A percentile compares a stretch with the other conserved stretches of the same genome.
Evolutionary conservation across 1,139 yeast genomes (phyloP).

Genomic region (Geotrichum phurueaensis): DNA sequence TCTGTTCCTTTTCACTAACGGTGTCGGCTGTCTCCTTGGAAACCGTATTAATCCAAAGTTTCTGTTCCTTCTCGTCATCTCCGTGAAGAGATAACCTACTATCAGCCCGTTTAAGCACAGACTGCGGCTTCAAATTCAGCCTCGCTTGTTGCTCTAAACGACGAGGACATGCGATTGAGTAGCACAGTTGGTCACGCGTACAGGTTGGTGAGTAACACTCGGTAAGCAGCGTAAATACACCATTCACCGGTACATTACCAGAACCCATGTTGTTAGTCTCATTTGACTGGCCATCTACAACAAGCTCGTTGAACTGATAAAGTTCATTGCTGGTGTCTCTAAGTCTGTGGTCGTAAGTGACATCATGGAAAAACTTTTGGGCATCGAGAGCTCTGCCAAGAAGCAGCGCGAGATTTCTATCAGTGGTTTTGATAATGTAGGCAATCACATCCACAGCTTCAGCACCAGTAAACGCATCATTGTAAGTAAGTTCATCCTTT

Average conservation of each 20-base stretch:
- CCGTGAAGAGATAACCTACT: constrained; percentile 70
- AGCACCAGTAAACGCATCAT: constrained; percentile 90
- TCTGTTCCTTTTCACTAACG: constrained; percentile 77
- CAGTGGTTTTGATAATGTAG: constrained; percentile 79
- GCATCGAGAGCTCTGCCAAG: constrained; percentile 92
- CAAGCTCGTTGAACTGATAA: constrained; percentile 70
- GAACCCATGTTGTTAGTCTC: constrained; percentile 5
- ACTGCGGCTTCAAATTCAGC: constrained; percentile 79
- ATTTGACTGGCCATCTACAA: constrained; percentile 24
- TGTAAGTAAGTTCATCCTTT: constrained; percentile 91
- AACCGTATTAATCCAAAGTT: constrained; percentile 92
- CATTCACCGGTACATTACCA: constrained; percentile 50
- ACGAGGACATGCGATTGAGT: constrained; percentile 96
- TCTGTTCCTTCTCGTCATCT: constrained; percentile 74
- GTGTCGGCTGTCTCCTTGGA: constrained; percentile 73
- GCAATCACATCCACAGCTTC: constrained; percentile 90
- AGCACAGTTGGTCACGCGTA: constrained; percentile 79
- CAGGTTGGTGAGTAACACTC: constrained; percentile 98
- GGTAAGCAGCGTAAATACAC: constrained; percentile 85
- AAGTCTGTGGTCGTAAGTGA: constrained; percentile 85
- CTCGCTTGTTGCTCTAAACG: constrained; percentile 94
- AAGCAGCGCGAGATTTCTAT: constrained; percentile 79
- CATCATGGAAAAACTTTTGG: constrained; percentile 91
- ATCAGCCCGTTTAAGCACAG: constrained; percentile 79
- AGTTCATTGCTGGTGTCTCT: constrained; percentile 85